Conservation (phyloP, 768 basidiomycete genomes). For the Ramaria sp. region DNA sequence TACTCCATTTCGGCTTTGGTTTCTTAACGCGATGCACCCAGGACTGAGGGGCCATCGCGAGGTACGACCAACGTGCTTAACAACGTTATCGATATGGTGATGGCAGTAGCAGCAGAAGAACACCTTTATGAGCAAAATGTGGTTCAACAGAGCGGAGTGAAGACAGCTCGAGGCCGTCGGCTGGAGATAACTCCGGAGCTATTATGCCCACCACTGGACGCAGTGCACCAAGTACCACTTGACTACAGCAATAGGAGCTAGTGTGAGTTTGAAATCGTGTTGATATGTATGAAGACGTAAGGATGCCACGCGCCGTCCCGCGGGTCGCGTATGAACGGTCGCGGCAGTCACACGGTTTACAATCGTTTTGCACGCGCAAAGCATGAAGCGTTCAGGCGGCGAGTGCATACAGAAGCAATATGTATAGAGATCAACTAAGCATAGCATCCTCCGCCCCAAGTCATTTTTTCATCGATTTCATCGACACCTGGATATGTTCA, state of each 20-base stretch:
- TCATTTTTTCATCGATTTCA: conserved; percentile 3
- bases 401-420: conserved; percentile 8
- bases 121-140: background rate
- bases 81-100: background rate
- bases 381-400: conserved; percentile 3
- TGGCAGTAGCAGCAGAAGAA: background rate
- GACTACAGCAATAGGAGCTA: background rate
- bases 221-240: background rate
- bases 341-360: conserved; percentile 4
- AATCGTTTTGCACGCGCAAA: background rate
- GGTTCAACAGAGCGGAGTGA: background rate
- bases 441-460: conserved; percentile 7
- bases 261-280: background rate
- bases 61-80: background rate
- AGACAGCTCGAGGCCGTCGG: background rate
- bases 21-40: background rate
- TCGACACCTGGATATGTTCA: background rate
- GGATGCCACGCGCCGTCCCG: background rate
- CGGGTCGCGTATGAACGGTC: background rate
- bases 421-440: conserved; percentile 1
- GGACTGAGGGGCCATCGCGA: conserved; percentile 1
- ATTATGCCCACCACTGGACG: background rate
- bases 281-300: background rate
- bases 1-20: conserved; percentile 42
- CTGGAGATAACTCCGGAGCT: background rate